Evolutionary conservation across 768 basidiomycete species (phyloP).

Genomic region (Amanita jacksonii): DNA sequence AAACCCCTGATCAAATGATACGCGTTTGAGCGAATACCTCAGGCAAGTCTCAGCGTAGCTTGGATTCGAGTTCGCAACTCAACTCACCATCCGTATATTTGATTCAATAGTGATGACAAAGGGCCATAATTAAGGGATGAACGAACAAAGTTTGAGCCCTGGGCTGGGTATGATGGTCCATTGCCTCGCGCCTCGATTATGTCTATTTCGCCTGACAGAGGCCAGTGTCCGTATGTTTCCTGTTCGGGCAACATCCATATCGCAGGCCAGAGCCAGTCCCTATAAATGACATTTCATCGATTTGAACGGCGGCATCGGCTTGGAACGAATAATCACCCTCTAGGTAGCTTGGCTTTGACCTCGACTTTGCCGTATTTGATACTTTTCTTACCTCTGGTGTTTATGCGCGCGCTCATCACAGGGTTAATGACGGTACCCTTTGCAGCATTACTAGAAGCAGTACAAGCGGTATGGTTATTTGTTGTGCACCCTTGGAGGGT

Average conservation of each 20-base stretch:
- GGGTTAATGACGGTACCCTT: constrained; percentile 54
- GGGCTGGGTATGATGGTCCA: constrained; percentile 37
- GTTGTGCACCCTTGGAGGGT: constrained; percentile 61
- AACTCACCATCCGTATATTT: constrained; percentile 59
- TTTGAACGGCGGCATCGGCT: constrained; percentile 17
- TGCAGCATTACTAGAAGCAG: constrained; percentile 29
- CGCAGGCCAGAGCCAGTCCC: constrained; percentile 69
- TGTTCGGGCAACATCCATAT: constrained; percentile 67
- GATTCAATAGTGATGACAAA: constrained; percentile 28
- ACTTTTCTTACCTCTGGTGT: constrained; percentile 49
- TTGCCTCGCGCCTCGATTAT: constrained; percentile 60
- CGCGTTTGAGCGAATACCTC: constrained; percentile 30
- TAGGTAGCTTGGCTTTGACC: constrained; percentile 52
- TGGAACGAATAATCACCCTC: constrained; percentile 32
- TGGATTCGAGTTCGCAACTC: constrained; percentile 30
- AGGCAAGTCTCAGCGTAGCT: constrained; percentile 26
- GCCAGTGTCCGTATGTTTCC: constrained; percentile 55
- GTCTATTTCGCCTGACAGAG: constrained; percentile 46
- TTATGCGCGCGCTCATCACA: constrained; percentile 65
- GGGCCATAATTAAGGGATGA: constrained; percentile 66
- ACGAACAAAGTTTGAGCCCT: constrained; percentile 50
- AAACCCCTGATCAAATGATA: constrained; percentile 45
- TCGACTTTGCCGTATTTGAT: constrained; percentile 55
- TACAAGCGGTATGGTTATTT: constrained; percentile 24
- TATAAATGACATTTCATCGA: constrained; percentile 9